phyloP scores from a whole-genome alignment of 192 early-diverging fungal species.

The Podila epigama region DNA sequence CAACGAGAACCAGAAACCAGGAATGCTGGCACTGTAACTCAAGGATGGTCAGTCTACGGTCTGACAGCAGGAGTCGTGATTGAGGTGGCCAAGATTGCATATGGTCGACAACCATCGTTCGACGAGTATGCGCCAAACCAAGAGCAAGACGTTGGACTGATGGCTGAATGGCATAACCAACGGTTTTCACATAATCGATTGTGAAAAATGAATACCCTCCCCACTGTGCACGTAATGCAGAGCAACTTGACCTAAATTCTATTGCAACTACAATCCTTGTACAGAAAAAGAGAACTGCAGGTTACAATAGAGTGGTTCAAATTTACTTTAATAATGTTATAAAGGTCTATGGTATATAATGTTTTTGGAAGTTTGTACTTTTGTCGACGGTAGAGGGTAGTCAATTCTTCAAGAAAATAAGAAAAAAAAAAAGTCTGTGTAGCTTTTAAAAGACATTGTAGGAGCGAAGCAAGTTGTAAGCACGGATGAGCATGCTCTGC shows the following conservation, averaged over 20 bases:
- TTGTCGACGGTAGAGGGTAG: not conserved
- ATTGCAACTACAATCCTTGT: no score
- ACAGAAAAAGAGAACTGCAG: no score
- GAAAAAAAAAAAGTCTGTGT: not conserved
- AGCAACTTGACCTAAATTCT: no score
- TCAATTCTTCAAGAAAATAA: not conserved
- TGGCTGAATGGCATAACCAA: conserved; percentile 22
- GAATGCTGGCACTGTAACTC: no score
- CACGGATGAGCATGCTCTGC: conserved; percentile 22
- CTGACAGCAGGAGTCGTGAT: conserved; percentile 30
- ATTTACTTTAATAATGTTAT: no score
- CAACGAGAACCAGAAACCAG: no score
- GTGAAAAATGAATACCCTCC: no score
- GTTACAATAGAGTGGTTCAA: no score
- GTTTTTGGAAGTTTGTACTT: no score
- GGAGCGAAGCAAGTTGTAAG: conserved; percentile 35
- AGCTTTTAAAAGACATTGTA: conserved; percentile 22
- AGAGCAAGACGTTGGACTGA: not conserved
- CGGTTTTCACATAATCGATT: not conserved
- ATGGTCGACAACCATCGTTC: conserved; percentile 19
- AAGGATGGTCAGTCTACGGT: conserved; percentile 36
- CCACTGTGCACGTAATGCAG: no score
- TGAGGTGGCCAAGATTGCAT: conserved; percentile 28
- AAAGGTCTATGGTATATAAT: no score
- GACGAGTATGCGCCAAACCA: conserved; percentile 15